Conservation (phyloP, 345 rosid genomes). For the Gossypium anomalum region DNA sequence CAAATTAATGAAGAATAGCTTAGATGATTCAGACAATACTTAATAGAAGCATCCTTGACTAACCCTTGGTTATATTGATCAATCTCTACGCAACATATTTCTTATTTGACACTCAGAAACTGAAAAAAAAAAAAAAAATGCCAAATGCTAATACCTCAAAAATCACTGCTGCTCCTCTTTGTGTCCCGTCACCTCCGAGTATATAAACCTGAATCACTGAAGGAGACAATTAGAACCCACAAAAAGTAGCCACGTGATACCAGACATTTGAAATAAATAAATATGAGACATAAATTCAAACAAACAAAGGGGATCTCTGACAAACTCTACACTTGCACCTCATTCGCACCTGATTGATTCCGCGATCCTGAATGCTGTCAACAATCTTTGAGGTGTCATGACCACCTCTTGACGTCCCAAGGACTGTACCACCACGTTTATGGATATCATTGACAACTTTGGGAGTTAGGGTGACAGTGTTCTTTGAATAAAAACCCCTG, state of each 20-base stretch:
- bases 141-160: slow-evolving; percentile 45
- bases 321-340: background rate
- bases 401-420: slow-evolving; percentile 91
- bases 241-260: slow-evolving; percentile 1
- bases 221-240: slow-evolving; percentile 9
- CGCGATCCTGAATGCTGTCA: slow-evolving; percentile 61
- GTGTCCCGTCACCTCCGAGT: slow-evolving; percentile 89
- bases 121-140: background rate
- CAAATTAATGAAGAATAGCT: slow-evolving; percentile 5
- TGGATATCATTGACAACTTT: slow-evolving; percentile 80
- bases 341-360: slow-evolving; percentile 73
- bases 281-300: background rate
- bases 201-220: slow-evolving; percentile 56
- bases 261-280: background rate
- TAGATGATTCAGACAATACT: background rate
- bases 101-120: background rate
- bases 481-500: slow-evolving; percentile 80
- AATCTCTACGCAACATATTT: background rate
- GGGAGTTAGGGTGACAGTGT: slow-evolving; percentile 58
- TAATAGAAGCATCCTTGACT: background rate
- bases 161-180: slow-evolving; percentile 63
- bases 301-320: background rate
- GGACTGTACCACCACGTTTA: slow-evolving; percentile 87
- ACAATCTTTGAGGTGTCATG: slow-evolving; percentile 79
- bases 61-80: background rate